phyloP scores from a whole-genome alignment of 768 basidiomycete genomes.

The Naganishia vishniacii region DNA sequence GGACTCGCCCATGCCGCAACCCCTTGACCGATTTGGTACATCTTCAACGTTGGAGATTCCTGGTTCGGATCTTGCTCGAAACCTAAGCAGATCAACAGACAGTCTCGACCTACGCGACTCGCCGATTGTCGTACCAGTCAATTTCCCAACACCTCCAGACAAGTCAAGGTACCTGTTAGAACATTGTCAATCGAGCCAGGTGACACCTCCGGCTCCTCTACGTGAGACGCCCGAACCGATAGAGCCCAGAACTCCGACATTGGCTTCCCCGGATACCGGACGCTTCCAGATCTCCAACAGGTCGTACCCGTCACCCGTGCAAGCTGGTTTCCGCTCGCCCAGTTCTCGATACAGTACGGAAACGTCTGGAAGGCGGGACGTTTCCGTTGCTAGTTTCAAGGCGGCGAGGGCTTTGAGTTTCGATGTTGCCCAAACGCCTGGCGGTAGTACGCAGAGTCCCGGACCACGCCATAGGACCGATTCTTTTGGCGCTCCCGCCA shows the following conservation, averaged over 20 bases:
- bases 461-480: background rate
- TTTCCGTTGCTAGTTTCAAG: background rate
- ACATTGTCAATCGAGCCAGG: background rate
- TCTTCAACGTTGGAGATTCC: conserved; percentile 1
- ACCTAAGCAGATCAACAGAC: background rate
- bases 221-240: conserved; percentile 1
- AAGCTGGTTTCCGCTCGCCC: conserved; percentile 14
- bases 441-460: no score
- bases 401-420: conserved; percentile 1
- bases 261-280: background rate
- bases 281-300: background rate
- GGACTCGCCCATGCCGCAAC: background rate
- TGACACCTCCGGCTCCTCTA: background rate
- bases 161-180: background rate
- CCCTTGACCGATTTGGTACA: background rate
- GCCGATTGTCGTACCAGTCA: background rate
- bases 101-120: background rate
- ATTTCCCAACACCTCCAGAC: conserved; percentile 5
- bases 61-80: background rate
- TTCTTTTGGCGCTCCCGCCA: background rate
- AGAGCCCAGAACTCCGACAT: background rate
- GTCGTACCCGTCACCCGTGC: conserved; percentile 12
- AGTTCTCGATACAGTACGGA: conserved; percentile 12
- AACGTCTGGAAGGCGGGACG: background rate
- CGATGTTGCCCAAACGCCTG: background rate